These are phyloP conservation scores for Aspergillus ochraceus DNA, from an alignment of 2,329 filamentous ascomycete genomes.

Conservation along the genomic window DNA sequence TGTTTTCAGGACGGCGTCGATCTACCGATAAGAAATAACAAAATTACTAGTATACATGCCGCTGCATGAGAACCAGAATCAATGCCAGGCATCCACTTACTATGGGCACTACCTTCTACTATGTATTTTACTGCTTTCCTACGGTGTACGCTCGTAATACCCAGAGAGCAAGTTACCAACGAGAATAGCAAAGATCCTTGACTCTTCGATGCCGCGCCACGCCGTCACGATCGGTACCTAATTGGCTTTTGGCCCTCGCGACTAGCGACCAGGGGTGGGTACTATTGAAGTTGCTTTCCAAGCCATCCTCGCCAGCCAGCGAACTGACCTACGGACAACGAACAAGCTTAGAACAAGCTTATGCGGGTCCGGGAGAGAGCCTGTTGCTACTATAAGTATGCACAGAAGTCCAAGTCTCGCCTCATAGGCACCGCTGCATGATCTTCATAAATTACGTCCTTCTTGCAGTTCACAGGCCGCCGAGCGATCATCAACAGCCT, in stretches of 20 bases:
- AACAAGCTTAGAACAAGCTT: too few relatives aligned
- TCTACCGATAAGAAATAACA: too few relatives aligned
- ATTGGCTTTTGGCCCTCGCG: neutral
- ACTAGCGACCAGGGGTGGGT: constrained; percentile 11
- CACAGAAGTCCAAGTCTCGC: neutral
- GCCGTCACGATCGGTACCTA: constrained; percentile 1
- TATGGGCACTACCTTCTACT: too few relatives aligned
- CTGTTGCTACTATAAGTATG: neutral
- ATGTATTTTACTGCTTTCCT: neutral
- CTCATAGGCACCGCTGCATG: neutral
- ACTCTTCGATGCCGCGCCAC: neutral
- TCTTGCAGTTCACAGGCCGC: neutral
- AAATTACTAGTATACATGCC: too few relatives aligned
- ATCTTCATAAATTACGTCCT: neutral
- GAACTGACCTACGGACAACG: neutral
- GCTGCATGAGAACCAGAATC: too few relatives aligned
- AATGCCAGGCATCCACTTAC: too few relatives aligned
- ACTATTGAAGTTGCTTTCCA: constrained; percentile 2
- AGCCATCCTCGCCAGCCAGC: neutral
- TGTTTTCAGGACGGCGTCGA: too few relatives aligned
- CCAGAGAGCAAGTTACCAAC: neutral
- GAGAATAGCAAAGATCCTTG: neutral
- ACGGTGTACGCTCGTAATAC: neutral
- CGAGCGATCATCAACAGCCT: neutral
- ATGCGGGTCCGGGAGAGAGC: too few relatives aligned